These are phyloP conservation scores for Simmondsia chinensis DNA, from an alignment of 148 eudicot species.

Conservation along the genomic window DNA sequence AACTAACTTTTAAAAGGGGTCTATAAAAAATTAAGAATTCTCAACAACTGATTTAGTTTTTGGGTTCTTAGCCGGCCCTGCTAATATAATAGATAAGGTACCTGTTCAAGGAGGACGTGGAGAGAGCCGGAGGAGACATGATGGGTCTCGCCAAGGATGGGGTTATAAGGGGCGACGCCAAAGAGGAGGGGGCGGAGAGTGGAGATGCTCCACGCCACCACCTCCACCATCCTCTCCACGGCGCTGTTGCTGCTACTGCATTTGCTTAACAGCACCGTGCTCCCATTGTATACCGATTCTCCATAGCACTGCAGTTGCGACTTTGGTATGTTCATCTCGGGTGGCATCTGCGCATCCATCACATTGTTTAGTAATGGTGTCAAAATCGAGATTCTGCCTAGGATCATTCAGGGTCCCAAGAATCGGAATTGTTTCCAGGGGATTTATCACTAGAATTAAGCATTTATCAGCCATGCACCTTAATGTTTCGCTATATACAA, in stretches of 20 bases:
- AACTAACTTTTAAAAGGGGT: no score
- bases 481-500: no score
- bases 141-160: constrained; percentile 85
- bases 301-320: constrained; percentile 78
- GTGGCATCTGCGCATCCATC: constrained; percentile 41
- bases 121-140: constrained; percentile 65
- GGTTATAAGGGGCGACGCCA: constrained; percentile 77
- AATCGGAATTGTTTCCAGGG: no score
- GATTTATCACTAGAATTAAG: no score
- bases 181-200: constrained; percentile 54
- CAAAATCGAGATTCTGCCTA: background rate
- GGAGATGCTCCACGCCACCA: constrained; percentile 65
- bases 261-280: constrained; percentile 34
- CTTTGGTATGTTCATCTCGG: constrained; percentile 76
- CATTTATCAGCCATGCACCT: no score
- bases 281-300: constrained; percentile 49
- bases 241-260: constrained; percentile 35
- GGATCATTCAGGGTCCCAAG: no score
- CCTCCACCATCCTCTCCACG: constrained; percentile 39
- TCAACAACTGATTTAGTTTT: background rate
- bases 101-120: constrained; percentile 76
- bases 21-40: no score
- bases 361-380: background rate
- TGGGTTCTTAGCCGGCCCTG: background rate
- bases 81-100: constrained; percentile 1